These are phyloP conservation scores for Tremellales sp. DNA, from an alignment of 1,284 basidiomycete species.

Conservation along the genomic window DNA sequence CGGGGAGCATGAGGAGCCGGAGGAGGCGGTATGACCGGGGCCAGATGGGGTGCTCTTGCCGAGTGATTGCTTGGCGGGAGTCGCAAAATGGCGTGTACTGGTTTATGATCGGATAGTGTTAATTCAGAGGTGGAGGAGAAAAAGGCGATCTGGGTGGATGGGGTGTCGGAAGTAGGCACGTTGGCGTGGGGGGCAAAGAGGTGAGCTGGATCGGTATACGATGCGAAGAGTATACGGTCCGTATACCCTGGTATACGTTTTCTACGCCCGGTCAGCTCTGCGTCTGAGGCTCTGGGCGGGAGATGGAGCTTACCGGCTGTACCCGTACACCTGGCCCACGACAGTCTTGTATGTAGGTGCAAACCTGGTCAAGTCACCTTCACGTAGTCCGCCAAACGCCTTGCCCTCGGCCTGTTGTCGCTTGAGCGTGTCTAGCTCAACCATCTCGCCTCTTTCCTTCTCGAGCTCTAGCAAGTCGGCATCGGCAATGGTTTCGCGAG, in stretches of 20 bases:
- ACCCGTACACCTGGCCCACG: conserved; percentile 71
- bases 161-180: conserved; percentile 7
- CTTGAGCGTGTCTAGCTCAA: conserved; percentile 72
- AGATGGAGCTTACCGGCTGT: conserved; percentile 57
- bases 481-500: conserved; percentile 26
- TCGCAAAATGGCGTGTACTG: conserved; percentile 41
- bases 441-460: conserved; percentile 60
- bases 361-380: conserved; percentile 80
- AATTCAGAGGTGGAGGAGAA: conserved; percentile 39
- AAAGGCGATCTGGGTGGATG: conserved; percentile 31
- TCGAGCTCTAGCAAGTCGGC: conserved; percentile 51
- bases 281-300: conserved; percentile 7
- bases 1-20: conserved; percentile 25
- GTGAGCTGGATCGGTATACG: conserved; percentile 58
- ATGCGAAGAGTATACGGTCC: conserved; percentile 84
- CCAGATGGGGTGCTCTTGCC: conserved; percentile 24
- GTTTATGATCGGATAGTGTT: conserved; percentile 49
- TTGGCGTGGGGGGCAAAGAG: conserved; percentile 22
- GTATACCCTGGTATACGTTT: conserved; percentile 90
- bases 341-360: conserved; percentile 83
- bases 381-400: conserved; percentile 67
- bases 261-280: conserved; percentile 20
- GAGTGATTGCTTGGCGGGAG: conserved; percentile 30
- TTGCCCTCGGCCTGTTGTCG: conserved; percentile 61
- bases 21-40: conserved; percentile 27